Evolutionary conservation across 1,284 basidiomycete genomes (phyloP).

Genomic region (Irpex lacteus): DNA sequence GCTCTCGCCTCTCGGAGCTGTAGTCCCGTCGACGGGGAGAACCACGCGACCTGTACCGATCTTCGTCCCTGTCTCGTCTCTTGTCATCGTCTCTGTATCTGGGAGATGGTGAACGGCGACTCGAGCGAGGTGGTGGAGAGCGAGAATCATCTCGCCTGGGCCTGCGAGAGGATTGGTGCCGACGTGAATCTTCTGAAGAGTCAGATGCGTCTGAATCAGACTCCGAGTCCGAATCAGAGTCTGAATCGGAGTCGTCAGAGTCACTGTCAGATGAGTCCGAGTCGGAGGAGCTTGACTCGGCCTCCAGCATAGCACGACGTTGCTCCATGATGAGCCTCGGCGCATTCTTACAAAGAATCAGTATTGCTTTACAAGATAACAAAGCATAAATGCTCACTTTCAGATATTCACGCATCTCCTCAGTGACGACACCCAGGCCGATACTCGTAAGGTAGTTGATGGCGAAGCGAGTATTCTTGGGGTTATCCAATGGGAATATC

Average conservation of each 20-base stretch:
- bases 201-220: slow-evolving; percentile 39
- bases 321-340: slow-evolving; percentile 92
- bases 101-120: slow-evolving; percentile 20
- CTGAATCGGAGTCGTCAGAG: slow-evolving; percentile 31
- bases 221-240: slow-evolving; percentile 35
- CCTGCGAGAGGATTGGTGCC: slow-evolving; percentile 28
- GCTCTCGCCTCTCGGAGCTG: slow-evolving; percentile 16
- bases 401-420: slow-evolving; percentile 95
- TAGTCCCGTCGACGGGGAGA: slow-evolving; percentile 30
- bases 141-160: slow-evolving; percentile 23
- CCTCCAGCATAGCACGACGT: slow-evolving; percentile 79
- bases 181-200: slow-evolving; percentile 19
- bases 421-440: slow-evolving; percentile 87
- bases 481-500: slow-evolving; percentile 96
- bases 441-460: slow-evolving; percentile 99
- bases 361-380: too few relatives aligned
- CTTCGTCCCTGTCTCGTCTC: slow-evolving; percentile 23
- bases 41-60: slow-evolving; percentile 24
- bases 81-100: slow-evolving; percentile 26
- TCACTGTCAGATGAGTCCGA: slow-evolving; percentile 40
- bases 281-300: slow-evolving; percentile 65
- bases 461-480: slow-evolving; percentile 94
- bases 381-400: slow-evolving; percentile 50
- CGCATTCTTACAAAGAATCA: slow-evolving; percentile 60
- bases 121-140: slow-evolving; percentile 18